A percentile compares a stretch with the other conserved stretches of the same genome.
phyloP scores from a whole-genome alignment of 768 basidiomycete species.

The Crepidotus variabilis region DNA sequence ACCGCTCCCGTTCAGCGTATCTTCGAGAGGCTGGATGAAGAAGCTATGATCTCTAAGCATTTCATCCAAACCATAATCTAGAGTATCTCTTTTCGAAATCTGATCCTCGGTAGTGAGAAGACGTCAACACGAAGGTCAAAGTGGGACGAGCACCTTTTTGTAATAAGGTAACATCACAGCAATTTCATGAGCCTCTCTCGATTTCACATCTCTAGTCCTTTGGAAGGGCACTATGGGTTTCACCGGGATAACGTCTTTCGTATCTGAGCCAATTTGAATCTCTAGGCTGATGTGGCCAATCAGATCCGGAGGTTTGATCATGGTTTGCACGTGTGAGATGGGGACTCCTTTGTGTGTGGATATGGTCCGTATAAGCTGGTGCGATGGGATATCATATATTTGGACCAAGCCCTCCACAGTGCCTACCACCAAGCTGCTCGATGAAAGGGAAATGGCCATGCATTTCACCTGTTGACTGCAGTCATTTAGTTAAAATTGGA shows the following conservation, averaged over 20 bases:
- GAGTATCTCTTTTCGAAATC: conserved; percentile 26
- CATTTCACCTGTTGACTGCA: conserved; percentile 68
- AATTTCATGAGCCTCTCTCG: conserved; percentile 69
- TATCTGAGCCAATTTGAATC: conserved; percentile 34
- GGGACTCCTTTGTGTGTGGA: conserved; percentile 62
- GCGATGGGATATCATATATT: conserved; percentile 85
- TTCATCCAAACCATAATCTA: conserved; percentile 47
- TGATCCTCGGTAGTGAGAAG: conserved; percentile 1
- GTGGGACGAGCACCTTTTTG: conserved; percentile 32
- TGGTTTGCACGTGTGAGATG: conserved; percentile 70
- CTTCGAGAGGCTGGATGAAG: conserved; percentile 49
- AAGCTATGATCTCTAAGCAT: conserved; percentile 62
- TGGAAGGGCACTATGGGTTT: conserved; percentile 70
- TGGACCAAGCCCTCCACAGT: conserved; percentile 71
- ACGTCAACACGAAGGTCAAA: conserved; percentile 7
- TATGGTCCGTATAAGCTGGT: conserved; percentile 84
- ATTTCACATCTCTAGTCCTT: conserved; percentile 62
- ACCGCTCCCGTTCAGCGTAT: conserved; percentile 13
- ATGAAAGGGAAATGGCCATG: conserved; percentile 73
- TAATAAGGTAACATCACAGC: conserved; percentile 53
- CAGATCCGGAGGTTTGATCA: conserved; percentile 86
- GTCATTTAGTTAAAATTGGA: not conserved
- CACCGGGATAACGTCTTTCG: conserved; percentile 60
- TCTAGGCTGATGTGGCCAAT: conserved; percentile 72
- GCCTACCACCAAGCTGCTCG: conserved; percentile 78